Evolutionary conservation across 2,329 filamentous ascomycete genomes (phyloP).

Genomic region (Hypoxylon sp.): DNA sequence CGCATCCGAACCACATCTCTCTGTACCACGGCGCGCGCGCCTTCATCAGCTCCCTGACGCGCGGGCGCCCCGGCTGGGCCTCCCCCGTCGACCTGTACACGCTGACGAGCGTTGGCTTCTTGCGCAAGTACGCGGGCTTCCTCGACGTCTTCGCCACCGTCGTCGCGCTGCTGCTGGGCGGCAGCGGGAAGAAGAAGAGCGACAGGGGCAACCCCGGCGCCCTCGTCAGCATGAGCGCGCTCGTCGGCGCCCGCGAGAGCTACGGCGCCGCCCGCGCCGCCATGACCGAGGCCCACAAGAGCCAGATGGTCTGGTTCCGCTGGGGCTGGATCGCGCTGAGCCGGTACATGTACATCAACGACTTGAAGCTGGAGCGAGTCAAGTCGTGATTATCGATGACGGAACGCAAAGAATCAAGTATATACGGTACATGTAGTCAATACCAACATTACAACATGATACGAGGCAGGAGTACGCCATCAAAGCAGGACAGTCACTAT

Average conservation of each 20-base stretch:
- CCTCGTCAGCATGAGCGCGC: slow-evolving; percentile 75
- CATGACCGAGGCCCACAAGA: slow-evolving; percentile 89
- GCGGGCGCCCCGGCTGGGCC: slow-evolving; percentile 68
- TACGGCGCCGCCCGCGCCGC: slow-evolving; percentile 73
- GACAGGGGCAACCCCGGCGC: slow-evolving; percentile 61
- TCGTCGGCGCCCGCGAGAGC: slow-evolving; percentile 64
- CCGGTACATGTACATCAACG: slow-evolving; percentile 95
- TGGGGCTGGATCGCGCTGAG: slow-evolving; percentile 94
- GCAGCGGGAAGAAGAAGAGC: slow-evolving; percentile 30
- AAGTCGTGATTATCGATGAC: slow-evolving; percentile 32
- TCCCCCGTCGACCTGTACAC: slow-evolving; percentile 87
- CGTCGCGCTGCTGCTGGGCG: slow-evolving; percentile 55
- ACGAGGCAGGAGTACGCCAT: not conserved
- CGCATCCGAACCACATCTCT: slow-evolving; percentile 92
- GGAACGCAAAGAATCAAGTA: not conserved
- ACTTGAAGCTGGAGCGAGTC: slow-evolving; percentile 67
- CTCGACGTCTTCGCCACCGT: slow-evolving; percentile 80
- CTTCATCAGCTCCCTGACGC: slow-evolving; percentile 74
- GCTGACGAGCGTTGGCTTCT: slow-evolving; percentile 73
- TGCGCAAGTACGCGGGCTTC: slow-evolving; percentile 82
- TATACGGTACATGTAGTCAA: slow-evolving; percentile 7
- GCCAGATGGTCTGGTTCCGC: slow-evolving; percentile 98
- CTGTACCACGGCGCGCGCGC: slow-evolving; percentile 81
- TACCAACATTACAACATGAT: not conserved
- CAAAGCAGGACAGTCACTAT: not conserved